Conservation (phyloP, 306 rosid species). For the Quercus engelmannii region DNA sequence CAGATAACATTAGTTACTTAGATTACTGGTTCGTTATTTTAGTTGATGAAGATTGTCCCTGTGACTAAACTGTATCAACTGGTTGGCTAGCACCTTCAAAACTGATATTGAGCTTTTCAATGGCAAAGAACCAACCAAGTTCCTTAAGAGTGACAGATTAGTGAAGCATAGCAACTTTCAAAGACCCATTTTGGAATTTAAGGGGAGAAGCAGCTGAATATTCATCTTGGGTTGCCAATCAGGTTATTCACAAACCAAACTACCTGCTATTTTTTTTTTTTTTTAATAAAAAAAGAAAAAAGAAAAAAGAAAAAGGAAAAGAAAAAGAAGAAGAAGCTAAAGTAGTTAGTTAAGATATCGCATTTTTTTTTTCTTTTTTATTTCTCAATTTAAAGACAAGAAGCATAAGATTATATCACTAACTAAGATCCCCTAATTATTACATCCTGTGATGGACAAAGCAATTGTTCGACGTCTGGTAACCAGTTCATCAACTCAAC, state of each 20-base stretch:
- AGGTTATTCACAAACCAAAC: no score
- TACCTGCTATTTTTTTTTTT: no score
- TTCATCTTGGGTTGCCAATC: background rate
- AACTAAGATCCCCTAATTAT: slow-evolving; percentile 35
- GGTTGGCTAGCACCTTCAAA: background rate
- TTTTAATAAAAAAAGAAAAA: no score
- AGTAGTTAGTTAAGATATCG: background rate
- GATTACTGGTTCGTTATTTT: no score
- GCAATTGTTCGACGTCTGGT: slow-evolving; percentile 15
- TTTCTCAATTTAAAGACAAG: slow-evolving; percentile 17
- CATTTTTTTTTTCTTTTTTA: slow-evolving; percentile 4
- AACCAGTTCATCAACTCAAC: slow-evolving; percentile 22
- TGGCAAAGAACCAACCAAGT: background rate
- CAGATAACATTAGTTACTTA: no score
- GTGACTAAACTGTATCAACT: no score
- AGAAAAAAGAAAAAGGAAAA: no score
- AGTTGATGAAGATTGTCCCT: no score
- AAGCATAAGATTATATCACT: slow-evolving; percentile 16
- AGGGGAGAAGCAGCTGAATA: background rate
- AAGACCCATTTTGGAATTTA: background rate
- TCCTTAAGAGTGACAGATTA: no score
- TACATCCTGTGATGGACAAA: slow-evolving; percentile 34
- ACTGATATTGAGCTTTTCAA: background rate
- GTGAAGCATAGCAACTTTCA: background rate
- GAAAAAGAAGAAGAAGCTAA: background rate